Conservation (phyloP, 2,329 filamentous ascomycete genomes). For the Aspergillus sclerotialis region DNA sequence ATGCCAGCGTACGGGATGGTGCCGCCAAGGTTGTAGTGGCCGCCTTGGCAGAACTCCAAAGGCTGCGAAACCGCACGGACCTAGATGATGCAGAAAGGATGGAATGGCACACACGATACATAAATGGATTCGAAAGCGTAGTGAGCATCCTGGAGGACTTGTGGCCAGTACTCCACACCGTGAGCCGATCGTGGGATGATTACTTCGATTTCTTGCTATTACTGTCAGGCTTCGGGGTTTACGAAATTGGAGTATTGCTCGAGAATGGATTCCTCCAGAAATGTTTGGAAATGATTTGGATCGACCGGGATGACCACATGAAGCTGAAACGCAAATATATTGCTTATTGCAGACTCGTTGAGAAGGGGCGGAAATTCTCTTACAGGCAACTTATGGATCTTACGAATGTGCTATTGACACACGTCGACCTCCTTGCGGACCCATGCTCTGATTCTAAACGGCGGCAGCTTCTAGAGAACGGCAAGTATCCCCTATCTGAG, state of each 20-base stretch:
- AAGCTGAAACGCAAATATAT: conserved; percentile 50
- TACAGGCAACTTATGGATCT: conserved; percentile 36
- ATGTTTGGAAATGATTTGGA: conserved; percentile 53
- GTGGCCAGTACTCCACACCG: conserved; percentile 57
- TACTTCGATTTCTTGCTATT: conserved; percentile 64
- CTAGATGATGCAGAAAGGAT: conserved; percentile 18
- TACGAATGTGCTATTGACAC: conserved; percentile 30
- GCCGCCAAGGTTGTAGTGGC: conserved; percentile 46
- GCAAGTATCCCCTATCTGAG: conserved; percentile 26
- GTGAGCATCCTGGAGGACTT: conserved; percentile 48
- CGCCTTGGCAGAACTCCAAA: conserved; percentile 49
- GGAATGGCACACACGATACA: conserved; percentile 20
- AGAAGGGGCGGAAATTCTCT: conserved; percentile 42
- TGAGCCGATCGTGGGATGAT: conserved; percentile 65
- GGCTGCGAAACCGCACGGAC: conserved; percentile 16
- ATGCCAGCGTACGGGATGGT: conserved; percentile 49
- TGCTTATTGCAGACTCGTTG: conserved; percentile 33
- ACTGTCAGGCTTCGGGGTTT: conserved; percentile 57
- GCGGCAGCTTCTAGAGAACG: conserved; percentile 16
- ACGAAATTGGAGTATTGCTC: conserved; percentile 54
- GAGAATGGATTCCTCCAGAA: conserved; percentile 54
- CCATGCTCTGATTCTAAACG: conserved; percentile 20
- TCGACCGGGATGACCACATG: conserved; percentile 47
- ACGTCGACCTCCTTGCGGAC: conserved; percentile 29
- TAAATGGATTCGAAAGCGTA: conserved; percentile 22